Percentiles rank a stretch among this genome's conserved stretches.
Evolutionary conservation across 345 rosid genomes (phyloP).

Genomic region (Dipteronia sinensis): DNA sequence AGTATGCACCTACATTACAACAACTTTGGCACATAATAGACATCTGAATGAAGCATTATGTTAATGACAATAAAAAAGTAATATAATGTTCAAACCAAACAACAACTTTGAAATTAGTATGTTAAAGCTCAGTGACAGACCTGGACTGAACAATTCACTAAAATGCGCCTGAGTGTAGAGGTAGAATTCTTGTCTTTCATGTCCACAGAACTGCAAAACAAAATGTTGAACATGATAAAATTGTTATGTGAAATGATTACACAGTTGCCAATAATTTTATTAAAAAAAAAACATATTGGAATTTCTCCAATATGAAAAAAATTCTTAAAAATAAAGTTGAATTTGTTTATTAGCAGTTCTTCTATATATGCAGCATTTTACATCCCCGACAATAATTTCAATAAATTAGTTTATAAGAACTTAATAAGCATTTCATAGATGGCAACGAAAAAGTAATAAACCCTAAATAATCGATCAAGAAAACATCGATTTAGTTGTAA

Average conservation of each 20-base stretch:
- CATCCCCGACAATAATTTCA: neutral
- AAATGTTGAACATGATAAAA: neutral
- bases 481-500: neutral
- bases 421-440: neutral
- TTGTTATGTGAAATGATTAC: conserved; percentile 5
- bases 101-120: neutral
- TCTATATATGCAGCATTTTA: neutral
- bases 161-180: conserved; percentile 67
- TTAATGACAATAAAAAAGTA: too few species aligned
- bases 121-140: conserved; percentile 38
- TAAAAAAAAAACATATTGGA: too few species aligned
- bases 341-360: too few species aligned
- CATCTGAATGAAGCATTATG: too few species aligned
- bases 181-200: conserved; percentile 81
- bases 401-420: too few species aligned
- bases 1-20: neutral
- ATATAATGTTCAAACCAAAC: too few species aligned
- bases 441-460: neutral
- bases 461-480: neutral
- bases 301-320: neutral
- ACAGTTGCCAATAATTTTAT: neutral
- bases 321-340: neutral
- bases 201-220: conserved; percentile 39
- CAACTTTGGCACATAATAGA: too few species aligned
- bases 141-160: conserved; percentile 81